A percentile compares a stretch with the other conserved stretches of the same genome.
phyloP scores from a whole-genome alignment of 2,329 filamentous ascomycete genomes.

The Monosporascus cannonballus region DNA sequence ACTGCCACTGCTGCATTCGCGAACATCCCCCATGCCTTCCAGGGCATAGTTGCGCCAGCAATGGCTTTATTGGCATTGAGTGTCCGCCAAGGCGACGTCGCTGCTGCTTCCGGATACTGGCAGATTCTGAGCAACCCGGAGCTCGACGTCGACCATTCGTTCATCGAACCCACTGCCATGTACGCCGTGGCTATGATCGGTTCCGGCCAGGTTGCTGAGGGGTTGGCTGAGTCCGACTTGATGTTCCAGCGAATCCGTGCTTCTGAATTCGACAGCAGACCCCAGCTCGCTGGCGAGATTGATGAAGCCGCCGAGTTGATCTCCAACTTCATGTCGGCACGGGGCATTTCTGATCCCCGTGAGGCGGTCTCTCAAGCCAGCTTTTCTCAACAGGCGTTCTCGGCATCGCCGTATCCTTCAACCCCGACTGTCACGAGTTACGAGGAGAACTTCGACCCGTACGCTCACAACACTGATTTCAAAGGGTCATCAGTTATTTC shows the following conservation, averaged over 20 bases:
- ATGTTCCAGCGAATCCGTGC: slow-evolving; percentile 83
- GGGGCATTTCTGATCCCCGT: slow-evolving; percentile 50
- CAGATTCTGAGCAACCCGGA: slow-evolving; percentile 60
- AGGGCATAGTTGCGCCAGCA: slow-evolving; percentile 51
- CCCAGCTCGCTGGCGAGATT: slow-evolving; percentile 68
- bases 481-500: slow-evolving; percentile 88
- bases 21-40: slow-evolving; percentile 46
- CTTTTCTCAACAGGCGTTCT: slow-evolving; percentile 41
- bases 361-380: slow-evolving; percentile 42
- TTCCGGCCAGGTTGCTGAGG: slow-evolving; percentile 78
- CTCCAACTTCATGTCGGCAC: slow-evolving; percentile 50
- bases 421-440: slow-evolving; percentile 54
- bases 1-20: slow-evolving; percentile 64
- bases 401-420: slow-evolving; percentile 46
- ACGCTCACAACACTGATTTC: slow-evolving; percentile 85
- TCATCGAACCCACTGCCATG: slow-evolving; percentile 87
- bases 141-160: slow-evolving; percentile 52
- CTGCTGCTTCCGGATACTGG: slow-evolving; percentile 76
- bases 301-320: slow-evolving; percentile 78
- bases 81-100: slow-evolving; percentile 73
- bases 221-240: slow-evolving; percentile 67
- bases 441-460: slow-evolving; percentile 86
- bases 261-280: slow-evolving; percentile 41
- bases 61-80: slow-evolving; percentile 84
- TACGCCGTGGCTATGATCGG: slow-evolving; percentile 83